A percentile compares a stretch with the other conserved stretches of the same genome.
Conservation (phyloP, 75 land plant genomes). For the Cupressus sempervirens region DNA sequence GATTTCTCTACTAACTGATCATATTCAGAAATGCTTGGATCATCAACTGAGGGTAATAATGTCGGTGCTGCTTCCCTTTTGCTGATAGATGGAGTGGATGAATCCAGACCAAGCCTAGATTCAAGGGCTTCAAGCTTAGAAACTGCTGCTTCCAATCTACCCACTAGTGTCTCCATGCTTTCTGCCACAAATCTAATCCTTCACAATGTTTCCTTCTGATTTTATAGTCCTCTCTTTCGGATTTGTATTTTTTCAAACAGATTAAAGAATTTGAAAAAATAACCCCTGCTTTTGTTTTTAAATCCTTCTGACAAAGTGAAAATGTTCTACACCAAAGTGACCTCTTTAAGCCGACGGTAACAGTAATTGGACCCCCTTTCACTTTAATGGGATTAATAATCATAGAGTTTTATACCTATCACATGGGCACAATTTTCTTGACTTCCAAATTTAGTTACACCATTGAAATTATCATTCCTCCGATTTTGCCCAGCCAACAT, state of each 20-base stretch:
- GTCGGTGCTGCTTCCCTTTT: background rate
- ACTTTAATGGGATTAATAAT: too few species aligned
- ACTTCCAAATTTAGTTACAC: too few species aligned
- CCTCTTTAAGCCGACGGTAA: too few species aligned
- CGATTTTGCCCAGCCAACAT: too few species aligned
- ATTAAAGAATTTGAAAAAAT: background rate
- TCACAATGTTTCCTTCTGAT: background rate
- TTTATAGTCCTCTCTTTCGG: background rate
- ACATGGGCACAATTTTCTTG: too few species aligned
- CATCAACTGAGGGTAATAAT: slow-evolving; percentile 17
- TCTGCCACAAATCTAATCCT: background rate
- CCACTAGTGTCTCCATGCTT: slow-evolving; percentile 40
- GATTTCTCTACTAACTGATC: slow-evolving; percentile 54
- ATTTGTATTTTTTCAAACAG: background rate
- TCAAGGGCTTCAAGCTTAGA: slow-evolving; percentile 56
- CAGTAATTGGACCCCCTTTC: too few species aligned
- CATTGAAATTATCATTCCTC: too few species aligned
- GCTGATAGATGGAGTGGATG: background rate
- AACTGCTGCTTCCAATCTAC: slow-evolving; percentile 78
- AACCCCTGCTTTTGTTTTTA: background rate
- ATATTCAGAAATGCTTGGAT: slow-evolving; percentile 65
- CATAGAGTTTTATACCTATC: too few species aligned
- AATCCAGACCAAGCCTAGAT: background rate
- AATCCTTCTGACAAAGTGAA: too few species aligned
- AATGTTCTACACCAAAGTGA: too few species aligned